phyloP scores from a whole-genome alignment of 176 grass and related monocot genomes.

The Thinopyrum elongatum region DNA sequence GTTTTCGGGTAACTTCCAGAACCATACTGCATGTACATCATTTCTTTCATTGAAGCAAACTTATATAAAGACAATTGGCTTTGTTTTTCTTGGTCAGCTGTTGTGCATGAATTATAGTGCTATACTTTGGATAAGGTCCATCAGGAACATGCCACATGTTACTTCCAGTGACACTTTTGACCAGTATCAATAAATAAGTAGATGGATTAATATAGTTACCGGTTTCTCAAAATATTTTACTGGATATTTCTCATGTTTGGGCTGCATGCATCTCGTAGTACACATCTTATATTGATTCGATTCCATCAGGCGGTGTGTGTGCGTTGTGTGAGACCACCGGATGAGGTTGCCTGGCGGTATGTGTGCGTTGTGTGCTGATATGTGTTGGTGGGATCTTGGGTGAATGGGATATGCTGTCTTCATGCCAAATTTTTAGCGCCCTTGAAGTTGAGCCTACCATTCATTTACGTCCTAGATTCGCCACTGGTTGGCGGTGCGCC shows the following conservation, averaged over 20 bases:
- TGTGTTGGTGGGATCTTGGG: too few relatives aligned
- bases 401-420: too few relatives aligned
- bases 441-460: too few relatives aligned
- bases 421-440: too few relatives aligned
- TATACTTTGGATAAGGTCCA: background rate
- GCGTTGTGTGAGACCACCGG: too few relatives aligned
- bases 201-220: too few relatives aligned
- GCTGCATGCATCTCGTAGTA: background rate
- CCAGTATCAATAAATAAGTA: background rate
- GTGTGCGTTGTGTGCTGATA: too few relatives aligned
- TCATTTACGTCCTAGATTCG: too few relatives aligned
- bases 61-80: background rate
- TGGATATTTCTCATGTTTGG: background rate
- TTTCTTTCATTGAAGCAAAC: conserved; percentile 11
- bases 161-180: background rate
- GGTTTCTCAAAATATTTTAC: background rate
- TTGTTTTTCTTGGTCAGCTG: background rate
- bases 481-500: background rate
- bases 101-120: conserved; percentile 5
- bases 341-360: too few relatives aligned
- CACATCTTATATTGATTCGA: background rate
- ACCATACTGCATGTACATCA: background rate
- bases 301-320: background rate
- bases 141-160: background rate
- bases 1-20: conserved; percentile 66